Evolutionary conservation across 805 yeast species (phyloP), one percentile per base, ranked within the genome.

Genomic region (Spathaspora sp.): DNA sequence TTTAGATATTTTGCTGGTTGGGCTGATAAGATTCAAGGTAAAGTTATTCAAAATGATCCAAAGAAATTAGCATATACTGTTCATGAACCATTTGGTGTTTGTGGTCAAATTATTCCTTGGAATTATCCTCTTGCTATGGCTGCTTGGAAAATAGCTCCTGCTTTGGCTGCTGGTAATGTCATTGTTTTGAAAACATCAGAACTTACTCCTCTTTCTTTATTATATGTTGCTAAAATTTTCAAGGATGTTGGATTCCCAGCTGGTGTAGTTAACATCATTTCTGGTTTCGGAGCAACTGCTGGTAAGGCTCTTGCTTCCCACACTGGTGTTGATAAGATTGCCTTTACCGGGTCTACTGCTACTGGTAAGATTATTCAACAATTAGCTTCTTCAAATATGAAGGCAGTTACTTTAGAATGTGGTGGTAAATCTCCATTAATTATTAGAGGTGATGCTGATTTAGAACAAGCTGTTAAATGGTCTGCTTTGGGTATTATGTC

Each of bases 71-170:
- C 87, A 35, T 84, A 82, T 69, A 85, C 91, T 23, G 74, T 83
- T 49, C 84, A 83, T 57, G 87, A 86, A 62, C 79, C 79, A 28
- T 66, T 57, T 55, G 78, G 78, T 5, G 77, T 75, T 18, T 71
- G 77, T 59, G 79, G 75, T 14, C 78, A 74, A 56, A 75, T 75
- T 54, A 69, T 74, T 49, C 79, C 79, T 17, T 75, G 79, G 79
- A 75, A 75, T 61, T 75, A 72, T 60, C 79, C 79, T 12, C 59
- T 75, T 55, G 72, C 78, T 31, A 85, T 86, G 90, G 83, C 87
- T 14, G 77, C 87, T 20, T 87, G 94, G 94, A 87, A 87, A 67
- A 73, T 87, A 62, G 89, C 87, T 26, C 93, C 93, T 19, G 94
- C 96, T 9, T 70, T 87, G 56, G 90, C 92, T 42, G 85, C 89